Percentiles rank a stretch among this genome's conserved stretches.
Evolutionary conservation across 306 rosid species (phyloP).

Genomic region (Cicer arietinum): DNA sequence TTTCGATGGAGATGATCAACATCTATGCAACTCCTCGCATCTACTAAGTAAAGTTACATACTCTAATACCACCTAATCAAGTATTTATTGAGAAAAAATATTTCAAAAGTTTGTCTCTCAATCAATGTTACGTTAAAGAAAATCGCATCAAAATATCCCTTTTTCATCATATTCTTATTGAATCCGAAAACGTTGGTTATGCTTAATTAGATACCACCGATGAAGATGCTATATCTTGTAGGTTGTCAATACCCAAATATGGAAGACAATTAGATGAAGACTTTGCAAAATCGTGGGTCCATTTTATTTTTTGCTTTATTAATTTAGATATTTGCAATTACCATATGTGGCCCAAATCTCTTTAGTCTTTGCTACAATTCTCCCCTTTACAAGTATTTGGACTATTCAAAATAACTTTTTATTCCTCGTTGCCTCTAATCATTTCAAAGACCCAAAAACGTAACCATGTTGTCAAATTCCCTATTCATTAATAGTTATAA

Average conservation of each 20-base stretch:
- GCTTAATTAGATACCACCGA: conserved; percentile 49
- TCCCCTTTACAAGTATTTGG: conserved; percentile 52
- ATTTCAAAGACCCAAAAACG: conserved; percentile 62
- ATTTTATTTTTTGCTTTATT: conserved; percentile 27
- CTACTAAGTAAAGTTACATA: no score
- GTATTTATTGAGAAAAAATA: no score
- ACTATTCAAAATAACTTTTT: conserved; percentile 53
- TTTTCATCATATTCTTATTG: conserved; percentile 56
- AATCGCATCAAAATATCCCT: conserved; percentile 47
- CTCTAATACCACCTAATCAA: no score
- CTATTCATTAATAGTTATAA: no score
- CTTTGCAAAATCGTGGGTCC: conserved; percentile 54
- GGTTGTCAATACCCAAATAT: conserved; percentile 52
- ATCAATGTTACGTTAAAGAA: not conserved
- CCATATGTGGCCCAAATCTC: conserved; percentile 52
- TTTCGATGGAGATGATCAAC: no score
- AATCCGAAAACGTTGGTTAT: conserved; percentile 55
- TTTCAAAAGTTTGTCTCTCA: conserved; percentile 9
- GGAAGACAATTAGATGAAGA: conserved; percentile 41
- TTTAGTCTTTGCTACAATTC: conserved; percentile 47
- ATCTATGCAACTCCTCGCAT: no score
- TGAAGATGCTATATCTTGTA: conserved; percentile 50
- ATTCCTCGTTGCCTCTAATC: conserved; percentile 53
- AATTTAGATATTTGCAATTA: conserved; percentile 51
- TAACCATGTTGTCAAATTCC: conserved; percentile 52